These are phyloP conservation scores for Plantago coronopus DNA, from an alignment of 305 asterid species.

Conservation along the genomic window DNA sequence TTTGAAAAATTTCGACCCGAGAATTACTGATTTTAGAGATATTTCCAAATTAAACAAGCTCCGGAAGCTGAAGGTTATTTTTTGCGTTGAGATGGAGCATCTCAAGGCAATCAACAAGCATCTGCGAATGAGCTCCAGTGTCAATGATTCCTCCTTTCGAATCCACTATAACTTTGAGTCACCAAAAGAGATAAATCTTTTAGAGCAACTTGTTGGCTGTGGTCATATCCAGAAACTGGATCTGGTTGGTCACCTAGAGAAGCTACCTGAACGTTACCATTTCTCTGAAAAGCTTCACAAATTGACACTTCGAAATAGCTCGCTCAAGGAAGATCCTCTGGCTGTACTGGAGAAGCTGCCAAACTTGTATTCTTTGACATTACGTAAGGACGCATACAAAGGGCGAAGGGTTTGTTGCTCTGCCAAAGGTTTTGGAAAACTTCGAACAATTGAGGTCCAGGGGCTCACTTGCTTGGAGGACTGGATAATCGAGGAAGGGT, in stretches of 20 bases:
- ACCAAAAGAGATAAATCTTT: slow-evolving; percentile 19
- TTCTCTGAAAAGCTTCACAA: slow-evolving; percentile 21
- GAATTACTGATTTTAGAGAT: slow-evolving; percentile 24
- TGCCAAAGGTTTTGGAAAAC: slow-evolving; percentile 25
- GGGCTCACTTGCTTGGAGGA: slow-evolving; percentile 27
- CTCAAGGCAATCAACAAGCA: slow-evolving; percentile 19
- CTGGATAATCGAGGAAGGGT: slow-evolving; percentile 38
- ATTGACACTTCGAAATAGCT: slow-evolving; percentile 21
- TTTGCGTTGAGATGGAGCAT: slow-evolving; percentile 18
- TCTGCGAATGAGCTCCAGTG: slow-evolving; percentile 7
- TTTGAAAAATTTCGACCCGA: slow-evolving; percentile 16
- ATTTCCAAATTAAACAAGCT: slow-evolving; percentile 27
- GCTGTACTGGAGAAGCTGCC: slow-evolving; percentile 31
- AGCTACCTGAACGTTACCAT: slow-evolving; percentile 21
- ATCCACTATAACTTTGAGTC: slow-evolving; percentile 24
- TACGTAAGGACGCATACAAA: slow-evolving; percentile 18
- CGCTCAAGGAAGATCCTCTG: slow-evolving; percentile 36
- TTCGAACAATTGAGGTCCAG: slow-evolving; percentile 34
- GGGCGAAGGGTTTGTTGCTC: slow-evolving; percentile 13
- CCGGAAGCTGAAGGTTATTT: slow-evolving; percentile 16
- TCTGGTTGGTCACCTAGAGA: slow-evolving; percentile 17
- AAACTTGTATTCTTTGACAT: slow-evolving; percentile 13
- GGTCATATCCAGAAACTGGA: slow-evolving; percentile 28
- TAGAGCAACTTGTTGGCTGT: slow-evolving; percentile 24
- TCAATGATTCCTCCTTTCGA: slow-evolving; percentile 23